Evolutionary conservation across 208 protist species (phyloP).

Genomic region (Novymonas esmeraldas): DNA sequence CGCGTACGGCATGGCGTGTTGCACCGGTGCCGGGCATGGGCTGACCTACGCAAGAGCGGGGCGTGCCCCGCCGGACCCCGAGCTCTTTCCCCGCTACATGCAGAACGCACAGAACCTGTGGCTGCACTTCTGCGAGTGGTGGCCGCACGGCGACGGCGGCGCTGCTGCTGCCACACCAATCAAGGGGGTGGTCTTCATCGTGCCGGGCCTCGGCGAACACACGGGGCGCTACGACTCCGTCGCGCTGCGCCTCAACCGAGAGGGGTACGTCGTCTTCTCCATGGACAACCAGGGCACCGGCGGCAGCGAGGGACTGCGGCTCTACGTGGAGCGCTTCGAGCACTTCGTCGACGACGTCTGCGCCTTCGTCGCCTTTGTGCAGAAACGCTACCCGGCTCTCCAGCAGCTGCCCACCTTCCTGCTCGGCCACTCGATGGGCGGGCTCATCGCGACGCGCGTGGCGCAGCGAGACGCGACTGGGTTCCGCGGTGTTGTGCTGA

Average conservation of each 20-base stretch:
- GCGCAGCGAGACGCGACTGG: constrained; percentile 36
- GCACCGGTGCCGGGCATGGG: constrained; percentile 23
- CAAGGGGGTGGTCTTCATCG: constrained; percentile 69
- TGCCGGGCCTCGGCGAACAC: constrained; percentile 74
- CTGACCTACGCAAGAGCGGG: constrained; percentile 47
- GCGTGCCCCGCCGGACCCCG: constrained; percentile 56
- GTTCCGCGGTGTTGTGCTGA: constrained; percentile 58
- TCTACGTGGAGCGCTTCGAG: constrained; percentile 72
- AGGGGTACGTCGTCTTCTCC: constrained; percentile 61
- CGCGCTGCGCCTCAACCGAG: constrained; percentile 47
- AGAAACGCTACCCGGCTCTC: constrained; percentile 42
- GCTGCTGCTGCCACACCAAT: neutral
- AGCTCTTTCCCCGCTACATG: constrained; percentile 73
- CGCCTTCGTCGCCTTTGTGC: constrained; percentile 46
- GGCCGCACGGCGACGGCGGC: constrained; percentile 35
- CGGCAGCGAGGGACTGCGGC: constrained; percentile 69
- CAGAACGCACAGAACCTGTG: constrained; percentile 79
- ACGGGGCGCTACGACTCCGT: constrained; percentile 74
- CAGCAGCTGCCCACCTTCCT: constrained; percentile 50
- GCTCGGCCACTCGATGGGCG: constrained; percentile 83
- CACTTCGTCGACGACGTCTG: constrained; percentile 79
- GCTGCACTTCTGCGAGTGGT: constrained; percentile 77
- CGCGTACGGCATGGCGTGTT: constrained; percentile 6
- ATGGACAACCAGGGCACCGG: constrained; percentile 81
- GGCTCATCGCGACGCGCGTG: constrained; percentile 60